Percentiles rank a stretch among this genome's conserved stretches.
phyloP scores from a whole-genome alignment of 192 early-diverging fungal species.

The Linnemannia elongata region DNA sequence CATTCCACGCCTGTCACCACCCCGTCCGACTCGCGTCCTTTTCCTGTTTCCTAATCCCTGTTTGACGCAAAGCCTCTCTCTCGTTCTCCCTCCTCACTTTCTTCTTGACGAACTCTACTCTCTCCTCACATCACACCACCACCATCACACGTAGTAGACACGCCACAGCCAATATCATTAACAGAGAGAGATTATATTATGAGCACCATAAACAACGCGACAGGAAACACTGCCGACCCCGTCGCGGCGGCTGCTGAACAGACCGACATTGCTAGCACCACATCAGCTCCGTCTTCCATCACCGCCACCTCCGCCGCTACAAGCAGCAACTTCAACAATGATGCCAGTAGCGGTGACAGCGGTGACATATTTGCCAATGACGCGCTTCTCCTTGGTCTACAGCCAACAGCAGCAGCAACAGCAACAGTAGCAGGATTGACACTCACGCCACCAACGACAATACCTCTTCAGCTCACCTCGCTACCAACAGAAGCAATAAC shows the following conservation, averaged over 20 bases:
- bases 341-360: neutral
- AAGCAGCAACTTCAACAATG: too few relatives aligned
- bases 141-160: neutral
- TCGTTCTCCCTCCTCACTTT: neutral
- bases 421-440: neutral
- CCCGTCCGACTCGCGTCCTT: neutral
- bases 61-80: neutral
- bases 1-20: neutral
- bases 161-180: neutral
- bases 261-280: neutral
- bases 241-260: neutral
- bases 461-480: neutral
- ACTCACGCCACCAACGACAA: neutral
- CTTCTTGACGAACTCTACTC: neutral
- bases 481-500: neutral
- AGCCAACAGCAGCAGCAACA: neutral
- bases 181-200: neutral
- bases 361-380: neutral
- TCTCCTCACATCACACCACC: neutral
- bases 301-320: too few relatives aligned
- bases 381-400: neutral
- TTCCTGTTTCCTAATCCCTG: neutral
- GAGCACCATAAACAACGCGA: conserved; percentile 34
- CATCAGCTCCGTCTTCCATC: neutral
- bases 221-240: neutral